Percentiles rank a stretch among this genome's conserved stretches.
Conservation (phyloP, 2,329 filamentous ascomycete species). For the Coleophoma crateriformis region DNA sequence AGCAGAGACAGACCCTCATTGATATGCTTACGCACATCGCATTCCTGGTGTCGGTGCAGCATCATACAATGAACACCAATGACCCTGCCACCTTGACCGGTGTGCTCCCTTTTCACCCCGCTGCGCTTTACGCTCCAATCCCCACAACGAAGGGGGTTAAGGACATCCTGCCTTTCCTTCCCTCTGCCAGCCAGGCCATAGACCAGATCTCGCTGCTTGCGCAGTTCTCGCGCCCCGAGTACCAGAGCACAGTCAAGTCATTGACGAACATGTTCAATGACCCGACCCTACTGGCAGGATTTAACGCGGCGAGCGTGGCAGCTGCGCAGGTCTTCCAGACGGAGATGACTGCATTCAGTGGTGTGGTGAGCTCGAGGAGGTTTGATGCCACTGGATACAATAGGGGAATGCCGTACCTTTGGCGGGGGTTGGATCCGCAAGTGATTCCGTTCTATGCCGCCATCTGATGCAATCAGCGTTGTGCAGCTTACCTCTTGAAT, state of each 20-base stretch:
- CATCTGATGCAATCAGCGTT: no score
- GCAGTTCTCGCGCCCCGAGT: conserved; percentile 32
- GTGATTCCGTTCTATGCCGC: conserved; percentile 5
- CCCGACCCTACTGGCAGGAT: conserved; percentile 21
- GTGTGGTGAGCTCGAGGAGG: conserved; percentile 26
- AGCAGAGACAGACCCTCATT: conserved; percentile 24
- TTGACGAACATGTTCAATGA: conserved; percentile 37
- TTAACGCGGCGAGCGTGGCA: conserved; percentile 25
- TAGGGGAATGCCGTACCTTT: conserved; percentile 43
- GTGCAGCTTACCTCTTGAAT: no score
- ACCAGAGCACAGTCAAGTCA: conserved; percentile 25
- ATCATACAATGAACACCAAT: conserved; percentile 38
- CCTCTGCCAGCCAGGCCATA: conserved; percentile 24
- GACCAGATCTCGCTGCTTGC: conserved; percentile 31
- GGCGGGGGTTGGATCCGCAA: conserved; percentile 11
- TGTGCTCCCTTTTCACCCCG: conserved; percentile 36
- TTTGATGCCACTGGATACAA: conserved; percentile 38
- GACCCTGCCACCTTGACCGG: conserved; percentile 29
- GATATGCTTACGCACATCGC: conserved; percentile 36
- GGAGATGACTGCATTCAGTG: conserved; percentile 33
- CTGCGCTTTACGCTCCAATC: conserved; percentile 32
- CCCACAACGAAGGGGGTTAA: conserved; percentile 34
- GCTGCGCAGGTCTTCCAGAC: conserved; percentile 31
- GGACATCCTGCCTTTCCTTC: conserved; percentile 30
- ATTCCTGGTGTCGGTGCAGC: conserved; percentile 30